Evolutionary conservation across 108 stramenopile genomes (phyloP).

Genomic region (Cylindrotheca closterium): DNA sequence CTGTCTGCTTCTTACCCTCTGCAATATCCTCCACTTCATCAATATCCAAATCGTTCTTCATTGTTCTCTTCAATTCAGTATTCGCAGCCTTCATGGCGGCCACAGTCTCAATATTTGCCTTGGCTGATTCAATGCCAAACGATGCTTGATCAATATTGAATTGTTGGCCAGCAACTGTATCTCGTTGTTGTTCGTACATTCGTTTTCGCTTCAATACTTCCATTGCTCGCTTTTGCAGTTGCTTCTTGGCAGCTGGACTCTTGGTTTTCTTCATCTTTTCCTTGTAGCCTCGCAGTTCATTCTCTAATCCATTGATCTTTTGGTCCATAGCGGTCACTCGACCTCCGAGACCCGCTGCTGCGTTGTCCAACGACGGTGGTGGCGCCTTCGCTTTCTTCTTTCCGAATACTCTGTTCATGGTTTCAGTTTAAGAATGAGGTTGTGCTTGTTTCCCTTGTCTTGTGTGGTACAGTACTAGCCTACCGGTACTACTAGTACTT

Average conservation of each 20-base stretch:
- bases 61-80: conserved; percentile 77
- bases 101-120: conserved; percentile 90
- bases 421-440: background rate
- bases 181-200: conserved; percentile 97
- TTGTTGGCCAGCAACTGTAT: conserved; percentile 91
- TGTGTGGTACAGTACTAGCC: too few relatives aligned
- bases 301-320: conserved; percentile 79
- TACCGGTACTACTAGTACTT: too few relatives aligned
- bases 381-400: conserved; percentile 78
- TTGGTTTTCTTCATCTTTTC: conserved; percentile 85
- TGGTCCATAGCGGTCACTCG: conserved; percentile 71
- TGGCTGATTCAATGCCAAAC: conserved; percentile 94
- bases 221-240: conserved; percentile 88
- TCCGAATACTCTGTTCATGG: conserved; percentile 90
- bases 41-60: conserved; percentile 91
- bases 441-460: conserved; percentile 1
- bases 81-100: conserved; percentile 95
- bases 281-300: conserved; percentile 76
- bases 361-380: conserved; percentile 75
- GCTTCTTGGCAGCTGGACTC: conserved; percentile 71
- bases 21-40: conserved; percentile 93
- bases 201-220: conserved; percentile 93
- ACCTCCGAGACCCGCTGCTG: conserved; percentile 58
- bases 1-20: too few relatives aligned
- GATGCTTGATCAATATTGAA: conserved; percentile 97